Evolutionary conservation across 2,329 filamentous ascomycete genomes (phyloP).

Genomic region (Neonectria punicea): DNA sequence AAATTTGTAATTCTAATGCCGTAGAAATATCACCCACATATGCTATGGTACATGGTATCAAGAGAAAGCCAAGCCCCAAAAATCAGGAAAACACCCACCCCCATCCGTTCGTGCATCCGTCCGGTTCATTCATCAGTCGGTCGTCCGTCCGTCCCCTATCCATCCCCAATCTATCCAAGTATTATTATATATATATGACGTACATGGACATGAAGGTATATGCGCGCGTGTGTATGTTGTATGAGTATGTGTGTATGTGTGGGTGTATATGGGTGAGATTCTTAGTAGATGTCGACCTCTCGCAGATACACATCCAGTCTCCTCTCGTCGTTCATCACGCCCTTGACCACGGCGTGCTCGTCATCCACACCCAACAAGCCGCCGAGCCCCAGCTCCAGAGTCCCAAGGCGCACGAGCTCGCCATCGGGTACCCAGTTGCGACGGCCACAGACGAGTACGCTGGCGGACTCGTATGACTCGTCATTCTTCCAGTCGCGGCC

Average conservation of each 20-base stretch:
- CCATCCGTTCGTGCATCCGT: slow-evolving; percentile 12
- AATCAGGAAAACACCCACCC: slow-evolving; percentile 18
- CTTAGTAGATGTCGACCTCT: slow-evolving; percentile 51
- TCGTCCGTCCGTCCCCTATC: slow-evolving; percentile 25
- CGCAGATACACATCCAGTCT: slow-evolving; percentile 44
- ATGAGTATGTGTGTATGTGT: slow-evolving; percentile 10
- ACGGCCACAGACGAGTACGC: slow-evolving; percentile 45
- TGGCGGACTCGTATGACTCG: slow-evolving; percentile 42
- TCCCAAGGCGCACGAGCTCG: slow-evolving; percentile 47
- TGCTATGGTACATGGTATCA: slow-evolving; percentile 41
- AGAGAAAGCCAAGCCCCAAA: slow-evolving; percentile 30
- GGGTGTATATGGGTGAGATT: slow-evolving; percentile 8
- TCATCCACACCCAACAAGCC: slow-evolving; percentile 41
- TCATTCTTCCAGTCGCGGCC: slow-evolving; percentile 46
- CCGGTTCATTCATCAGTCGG: slow-evolving; percentile 21
- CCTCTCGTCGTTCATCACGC: slow-evolving; percentile 41
- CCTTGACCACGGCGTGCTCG: slow-evolving; percentile 42
- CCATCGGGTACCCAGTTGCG: slow-evolving; percentile 42
- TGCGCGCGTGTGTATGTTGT: slow-evolving; percentile 19
- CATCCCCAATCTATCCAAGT: slow-evolving; percentile 29
- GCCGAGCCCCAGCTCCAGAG: slow-evolving; percentile 41
- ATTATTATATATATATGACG: slow-evolving; percentile 34
- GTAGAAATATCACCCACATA: slow-evolving; percentile 29
- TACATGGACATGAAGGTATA: slow-evolving; percentile 27
- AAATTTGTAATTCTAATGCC: slow-evolving; percentile 26